Evolutionary conservation across 2,329 filamentous ascomycete species (phyloP).

Genomic region (Aspergillus viridinutans): DNA sequence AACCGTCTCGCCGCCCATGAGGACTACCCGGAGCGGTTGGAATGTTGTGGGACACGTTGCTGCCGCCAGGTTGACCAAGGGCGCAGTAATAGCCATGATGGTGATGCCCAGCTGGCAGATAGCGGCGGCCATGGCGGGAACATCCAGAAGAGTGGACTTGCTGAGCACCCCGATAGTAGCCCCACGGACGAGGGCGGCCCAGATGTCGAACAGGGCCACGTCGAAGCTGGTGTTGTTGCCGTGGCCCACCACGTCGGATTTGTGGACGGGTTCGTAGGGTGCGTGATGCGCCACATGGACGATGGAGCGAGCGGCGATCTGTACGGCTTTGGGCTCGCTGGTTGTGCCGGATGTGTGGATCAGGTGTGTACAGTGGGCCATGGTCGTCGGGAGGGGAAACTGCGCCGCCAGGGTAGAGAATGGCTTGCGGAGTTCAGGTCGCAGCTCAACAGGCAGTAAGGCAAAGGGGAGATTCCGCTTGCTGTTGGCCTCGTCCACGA

Average conservation of each 20-base stretch:
- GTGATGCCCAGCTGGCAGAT: too few relatives aligned
- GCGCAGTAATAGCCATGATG: too few relatives aligned
- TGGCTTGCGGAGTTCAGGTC: too few relatives aligned
- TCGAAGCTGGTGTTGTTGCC: conserved; percentile 23
- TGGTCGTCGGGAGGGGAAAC: too few relatives aligned
- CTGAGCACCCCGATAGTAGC: conserved; percentile 11
- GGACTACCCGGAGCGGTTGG: too few relatives aligned
- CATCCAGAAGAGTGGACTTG: too few relatives aligned
- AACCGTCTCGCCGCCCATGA: conserved; percentile 14
- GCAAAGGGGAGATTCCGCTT: conserved; percentile 1
- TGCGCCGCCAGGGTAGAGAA: too few relatives aligned
- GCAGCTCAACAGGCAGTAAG: too few relatives aligned
- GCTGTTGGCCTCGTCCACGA: conserved; percentile 5
- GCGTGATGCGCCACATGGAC: conserved; percentile 17
- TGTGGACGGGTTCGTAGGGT: conserved; percentile 12
- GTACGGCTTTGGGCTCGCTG: conserved; percentile 20
- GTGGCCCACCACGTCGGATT: conserved; percentile 14
- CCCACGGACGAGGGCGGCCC: conserved; percentile 16
- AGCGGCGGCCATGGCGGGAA: too few relatives aligned
- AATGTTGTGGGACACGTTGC: too few relatives aligned
- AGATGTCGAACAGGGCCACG: conserved; percentile 23
- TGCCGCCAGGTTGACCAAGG: too few relatives aligned
- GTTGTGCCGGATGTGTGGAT: conserved; percentile 22
- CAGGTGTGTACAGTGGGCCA: conserved; percentile 7
- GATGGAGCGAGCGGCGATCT: conserved; percentile 16